Base-by-base conservation (phyloP, 192 early-diverging fungal species). In the Martensiomyces pterosporus region DNA sequence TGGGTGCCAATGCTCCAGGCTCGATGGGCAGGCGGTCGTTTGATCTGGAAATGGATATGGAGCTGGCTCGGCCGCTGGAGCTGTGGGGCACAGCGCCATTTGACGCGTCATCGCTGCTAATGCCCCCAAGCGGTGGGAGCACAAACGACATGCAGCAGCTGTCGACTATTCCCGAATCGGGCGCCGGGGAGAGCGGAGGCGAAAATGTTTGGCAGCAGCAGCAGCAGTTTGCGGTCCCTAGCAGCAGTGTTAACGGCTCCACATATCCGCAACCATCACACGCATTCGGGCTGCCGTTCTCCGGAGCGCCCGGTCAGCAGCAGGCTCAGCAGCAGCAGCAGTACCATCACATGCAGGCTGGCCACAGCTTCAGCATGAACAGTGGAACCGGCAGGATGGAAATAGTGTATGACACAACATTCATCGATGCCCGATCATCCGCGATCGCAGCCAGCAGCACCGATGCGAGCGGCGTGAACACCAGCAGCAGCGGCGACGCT, bases 31-130 rank as follows among this genome's bases (percentile, higher is more conserved):
- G 29, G 29, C 12, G 6, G 12, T 32, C 12, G 29, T 32, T 32
- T 5, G 29, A 32, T 8, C 15, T 62, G 34, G 47, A 63, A 9
- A 10, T 63, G 15, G 57, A 52, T n/a, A 29, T 57, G 34, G 69
- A 73, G 56, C 51, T 73, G 49, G 69, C 69, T 9, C 48, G 69
- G 40, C 69, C 69, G 27, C 57, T 73, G 41, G 69, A 73, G 44
- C 49, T 55, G 10, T 73, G 69, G 69, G 38, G 39, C 45, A 47
- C 29, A 32, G 12, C 39, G 36, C 49, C 46, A 24, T 27, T 65
- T 10, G 57, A 57, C 37, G 17, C 58, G 18, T 56, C 69, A 32
- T 50, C 55, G 40, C 22, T 60, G 16, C 51, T 41, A 53, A 47
- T 42, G 43, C 40, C n/a, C n/a, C n/a, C n/a, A n/a, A n/a, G n/a